Conservation (phyloP, 2,329 filamentous ascomycete species). For the Myriosclerotinia curreyana region DNA sequence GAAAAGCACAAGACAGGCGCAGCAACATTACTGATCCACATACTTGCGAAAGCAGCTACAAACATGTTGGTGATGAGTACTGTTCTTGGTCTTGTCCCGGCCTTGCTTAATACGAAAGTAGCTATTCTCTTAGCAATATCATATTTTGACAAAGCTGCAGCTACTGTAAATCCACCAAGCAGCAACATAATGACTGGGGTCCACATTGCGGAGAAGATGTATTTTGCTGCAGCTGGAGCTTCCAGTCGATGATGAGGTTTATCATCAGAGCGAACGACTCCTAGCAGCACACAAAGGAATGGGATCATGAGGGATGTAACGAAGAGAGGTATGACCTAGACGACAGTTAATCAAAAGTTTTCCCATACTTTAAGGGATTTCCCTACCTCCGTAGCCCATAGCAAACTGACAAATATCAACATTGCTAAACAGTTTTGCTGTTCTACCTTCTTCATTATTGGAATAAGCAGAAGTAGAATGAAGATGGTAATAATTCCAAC, state of each 20-base stretch:
- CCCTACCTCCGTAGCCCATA: slow-evolving; percentile 92
- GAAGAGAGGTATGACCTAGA: slow-evolving; percentile 86
- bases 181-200: slow-evolving; percentile 98
- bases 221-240: slow-evolving; percentile 76
- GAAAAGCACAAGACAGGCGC: slow-evolving; percentile 96
- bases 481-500: slow-evolving; percentile 71
- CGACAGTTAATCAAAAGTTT: slow-evolving; percentile 25
- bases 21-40: slow-evolving; percentile 99
- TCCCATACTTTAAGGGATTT: slow-evolving; percentile 27
- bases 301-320: slow-evolving; percentile 93
- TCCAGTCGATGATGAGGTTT: slow-evolving; percentile 66
- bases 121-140: slow-evolving; percentile 97
- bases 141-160: slow-evolving; percentile 92
- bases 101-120: slow-evolving; percentile 93
- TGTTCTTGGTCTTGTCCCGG: slow-evolving; percentile 82
- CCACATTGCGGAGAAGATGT: slow-evolving; percentile 96
- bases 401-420: slow-evolving; percentile 84
- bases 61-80: slow-evolving; percentile 98
- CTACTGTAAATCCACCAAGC: slow-evolving; percentile 92
- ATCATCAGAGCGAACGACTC: slow-evolving; percentile 76
- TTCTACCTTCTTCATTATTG: slow-evolving; percentile 81
- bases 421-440: slow-evolving; percentile 96
- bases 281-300: slow-evolving; percentile 83
- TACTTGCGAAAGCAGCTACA: slow-evolving; percentile 93
- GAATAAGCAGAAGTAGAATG: slow-evolving; percentile 66